Conservation (phyloP, 768 basidiomycete species). For the Crucibulum laeve region DNA sequence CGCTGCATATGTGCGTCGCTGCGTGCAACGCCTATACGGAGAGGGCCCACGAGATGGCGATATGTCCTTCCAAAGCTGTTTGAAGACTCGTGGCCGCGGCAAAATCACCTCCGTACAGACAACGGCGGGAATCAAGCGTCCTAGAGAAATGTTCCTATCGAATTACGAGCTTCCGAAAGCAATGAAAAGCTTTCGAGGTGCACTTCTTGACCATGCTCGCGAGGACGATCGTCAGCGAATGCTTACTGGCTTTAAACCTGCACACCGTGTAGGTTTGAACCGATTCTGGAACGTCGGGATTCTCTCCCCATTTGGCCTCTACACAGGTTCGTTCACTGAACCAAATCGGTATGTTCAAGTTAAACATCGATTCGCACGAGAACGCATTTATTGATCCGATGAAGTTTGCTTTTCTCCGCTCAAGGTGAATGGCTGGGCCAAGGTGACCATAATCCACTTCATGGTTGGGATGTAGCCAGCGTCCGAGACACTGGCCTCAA, state of each 20-base stretch:
- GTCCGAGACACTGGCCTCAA: constrained; percentile 32
- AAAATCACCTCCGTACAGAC: constrained; percentile 32
- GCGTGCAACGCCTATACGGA: constrained; percentile 30
- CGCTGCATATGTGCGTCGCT: constrained; percentile 29
- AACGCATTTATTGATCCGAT: constrained; percentile 12
- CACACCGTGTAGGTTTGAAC: constrained; percentile 30
- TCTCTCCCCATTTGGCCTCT: constrained; percentile 31
- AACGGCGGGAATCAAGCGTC: constrained; percentile 28
- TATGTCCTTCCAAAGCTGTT: constrained; percentile 30
- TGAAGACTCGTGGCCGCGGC: constrained; percentile 29
- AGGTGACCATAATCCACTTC: constrained; percentile 38
- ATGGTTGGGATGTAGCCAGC: constrained; percentile 43
- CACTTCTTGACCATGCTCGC: constrained; percentile 28
- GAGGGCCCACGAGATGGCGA: constrained; percentile 23
- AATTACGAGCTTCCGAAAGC: constrained; percentile 23
- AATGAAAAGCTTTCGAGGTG: constrained; percentile 20
- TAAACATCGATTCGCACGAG: not conserved
- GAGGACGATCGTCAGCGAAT: constrained; percentile 38
- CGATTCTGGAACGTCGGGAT: constrained; percentile 35
- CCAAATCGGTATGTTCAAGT: constrained; percentile 32
- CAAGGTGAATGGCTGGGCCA: constrained; percentile 41
- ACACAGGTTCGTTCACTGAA: constrained; percentile 24
- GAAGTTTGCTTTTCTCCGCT: constrained; percentile 34
- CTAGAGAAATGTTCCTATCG: constrained; percentile 33
- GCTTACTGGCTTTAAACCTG: constrained; percentile 33